phyloP scores from a whole-genome alignment of 108 stramenopile species.

The Phaeodactylum tricornutum region DNA sequence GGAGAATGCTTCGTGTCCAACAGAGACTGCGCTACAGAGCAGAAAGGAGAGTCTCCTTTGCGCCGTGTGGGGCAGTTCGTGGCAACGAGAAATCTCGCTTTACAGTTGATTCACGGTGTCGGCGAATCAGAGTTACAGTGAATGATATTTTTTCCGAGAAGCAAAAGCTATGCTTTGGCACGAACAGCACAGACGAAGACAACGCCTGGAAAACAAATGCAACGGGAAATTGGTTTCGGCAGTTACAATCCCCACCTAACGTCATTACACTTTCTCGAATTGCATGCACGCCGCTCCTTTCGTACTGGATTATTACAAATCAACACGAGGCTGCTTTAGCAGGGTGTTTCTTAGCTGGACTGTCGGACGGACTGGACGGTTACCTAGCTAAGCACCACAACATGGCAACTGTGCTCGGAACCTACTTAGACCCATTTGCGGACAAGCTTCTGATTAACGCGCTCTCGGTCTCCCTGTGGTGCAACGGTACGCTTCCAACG shows the following conservation, averaged over 20 bases:
- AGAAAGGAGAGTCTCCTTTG: too few relatives aligned
- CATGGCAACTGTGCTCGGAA: conserved; percentile 59
- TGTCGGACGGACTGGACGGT: conserved; percentile 75
- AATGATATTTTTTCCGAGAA: too few relatives aligned
- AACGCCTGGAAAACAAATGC: too few relatives aligned
- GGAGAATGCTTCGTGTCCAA: too few relatives aligned
- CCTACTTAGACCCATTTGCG: conserved; percentile 79
- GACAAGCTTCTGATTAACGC: conserved; percentile 68
- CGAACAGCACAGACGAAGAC: too few relatives aligned
- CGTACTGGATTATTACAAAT: conserved; percentile 47
- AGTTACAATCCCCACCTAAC: conserved; percentile 65
- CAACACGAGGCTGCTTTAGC: conserved; percentile 31
- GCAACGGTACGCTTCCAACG: conserved; percentile 44
- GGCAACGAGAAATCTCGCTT: too few relatives aligned
- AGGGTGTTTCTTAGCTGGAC: conserved; percentile 37
- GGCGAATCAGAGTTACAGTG: too few relatives aligned
- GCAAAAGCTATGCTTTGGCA: too few relatives aligned
- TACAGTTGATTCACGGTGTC: too few relatives aligned
- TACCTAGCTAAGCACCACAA: conserved; percentile 61
- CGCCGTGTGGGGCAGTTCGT: too few relatives aligned
- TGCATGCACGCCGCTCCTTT: conserved; percentile 55
- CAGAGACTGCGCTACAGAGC: too few relatives aligned
- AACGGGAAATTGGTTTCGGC: background rate
- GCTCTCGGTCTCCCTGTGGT: conserved; percentile 44
- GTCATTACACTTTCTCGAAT: conserved; percentile 65